Conservation (phyloP, 257 asterid species). For the Plantago ovata region DNA sequence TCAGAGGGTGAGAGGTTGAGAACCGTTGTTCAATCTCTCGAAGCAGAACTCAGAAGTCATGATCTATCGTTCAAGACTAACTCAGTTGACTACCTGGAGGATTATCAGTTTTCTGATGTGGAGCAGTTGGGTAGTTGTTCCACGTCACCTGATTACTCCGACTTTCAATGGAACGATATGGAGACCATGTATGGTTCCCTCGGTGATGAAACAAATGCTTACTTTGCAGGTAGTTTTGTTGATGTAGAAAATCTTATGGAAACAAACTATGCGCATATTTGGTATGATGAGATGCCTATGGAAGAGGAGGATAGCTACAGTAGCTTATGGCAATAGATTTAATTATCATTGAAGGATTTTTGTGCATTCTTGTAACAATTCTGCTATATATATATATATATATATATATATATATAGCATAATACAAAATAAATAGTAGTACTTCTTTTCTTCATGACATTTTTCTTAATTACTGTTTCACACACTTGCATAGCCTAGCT, state of each 20-base stretch:
- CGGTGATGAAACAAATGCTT: background rate
- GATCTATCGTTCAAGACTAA: background rate
- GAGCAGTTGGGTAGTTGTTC: constrained; percentile 19
- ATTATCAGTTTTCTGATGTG: constrained; percentile 6
- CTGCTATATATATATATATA: too few relatives aligned
- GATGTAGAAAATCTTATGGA: constrained; percentile 2
- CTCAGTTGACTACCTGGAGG: constrained; percentile 1
- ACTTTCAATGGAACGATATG: constrained; percentile 8
- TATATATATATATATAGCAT: too few relatives aligned
- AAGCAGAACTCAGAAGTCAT: constrained; percentile 20
- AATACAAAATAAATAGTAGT: background rate
- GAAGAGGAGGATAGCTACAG: constrained; percentile 18
- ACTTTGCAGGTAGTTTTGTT: background rate
- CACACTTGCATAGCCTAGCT: too few relatives aligned
- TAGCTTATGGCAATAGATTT: constrained; percentile 24
- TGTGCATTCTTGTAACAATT: background rate
- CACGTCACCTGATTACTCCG: constrained; percentile 13
- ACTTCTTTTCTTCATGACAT: background rate
- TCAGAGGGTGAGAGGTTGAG: constrained; percentile 16
- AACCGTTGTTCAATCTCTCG: constrained; percentile 26
- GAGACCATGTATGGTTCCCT: background rate
- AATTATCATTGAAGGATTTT: background rate
- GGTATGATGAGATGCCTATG: constrained; percentile 9
- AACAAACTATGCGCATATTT: constrained; percentile 10
- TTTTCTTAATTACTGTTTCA: too few relatives aligned